phyloP scores from a whole-genome alignment of 108 stramenopile genomes.

The Cyclostephanos tholiformis region DNA sequence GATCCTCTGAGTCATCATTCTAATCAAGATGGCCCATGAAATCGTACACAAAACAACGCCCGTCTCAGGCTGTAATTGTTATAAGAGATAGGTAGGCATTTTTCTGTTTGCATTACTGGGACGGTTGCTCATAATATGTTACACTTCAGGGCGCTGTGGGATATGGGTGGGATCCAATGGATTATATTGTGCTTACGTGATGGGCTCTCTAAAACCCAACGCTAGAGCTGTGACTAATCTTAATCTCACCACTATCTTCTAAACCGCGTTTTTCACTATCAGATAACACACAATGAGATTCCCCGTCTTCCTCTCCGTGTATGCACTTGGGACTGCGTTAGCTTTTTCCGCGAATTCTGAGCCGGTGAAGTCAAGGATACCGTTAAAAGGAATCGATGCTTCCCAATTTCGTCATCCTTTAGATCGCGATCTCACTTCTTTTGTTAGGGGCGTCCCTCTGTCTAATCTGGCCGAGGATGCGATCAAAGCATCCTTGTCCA shows the following conservation, averaged over 20 bases:
- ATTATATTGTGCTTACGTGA: neutral
- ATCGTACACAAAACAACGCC: no score
- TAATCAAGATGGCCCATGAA: no score
- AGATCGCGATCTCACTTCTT: conserved; percentile 49
- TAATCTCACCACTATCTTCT: no score
- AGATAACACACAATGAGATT: neutral
- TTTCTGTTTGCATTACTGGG: neutral
- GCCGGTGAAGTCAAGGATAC: neutral
- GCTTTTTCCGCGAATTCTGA: neutral
- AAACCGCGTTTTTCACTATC: neutral
- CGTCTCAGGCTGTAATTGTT: no score
- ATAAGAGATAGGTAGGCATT: no score
- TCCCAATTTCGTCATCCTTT: conserved; percentile 61
- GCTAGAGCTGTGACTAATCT: no score
- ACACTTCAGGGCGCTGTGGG: neutral
- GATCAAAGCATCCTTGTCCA: conserved; percentile 33
- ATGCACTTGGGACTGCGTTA: neutral
- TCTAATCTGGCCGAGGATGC: conserved; percentile 33
- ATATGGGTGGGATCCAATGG: neutral
- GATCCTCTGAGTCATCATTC: no score
- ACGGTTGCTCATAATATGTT: neutral
- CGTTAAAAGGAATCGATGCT: conserved; percentile 35
- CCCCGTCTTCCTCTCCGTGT: neutral
- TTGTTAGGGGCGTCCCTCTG: conserved; percentile 42
- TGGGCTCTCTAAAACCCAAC: no score